These are phyloP conservation scores for Populus simonii DNA, from an alignment of 345 rosid genomes.

Conservation along the genomic window DNA sequence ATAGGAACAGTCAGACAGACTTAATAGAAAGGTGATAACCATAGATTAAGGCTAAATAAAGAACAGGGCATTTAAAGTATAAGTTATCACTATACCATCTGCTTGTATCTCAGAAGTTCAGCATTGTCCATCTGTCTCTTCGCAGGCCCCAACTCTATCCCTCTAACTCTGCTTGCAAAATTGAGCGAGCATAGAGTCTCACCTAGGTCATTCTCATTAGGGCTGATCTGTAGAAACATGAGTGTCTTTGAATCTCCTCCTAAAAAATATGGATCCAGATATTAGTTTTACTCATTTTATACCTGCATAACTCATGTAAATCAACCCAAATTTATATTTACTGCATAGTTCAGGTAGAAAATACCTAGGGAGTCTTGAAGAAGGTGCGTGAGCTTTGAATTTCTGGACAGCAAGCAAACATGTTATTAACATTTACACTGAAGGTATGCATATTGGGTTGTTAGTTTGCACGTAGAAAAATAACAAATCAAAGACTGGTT, in stretches of 20 bases:
- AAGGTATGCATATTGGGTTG: neutral
- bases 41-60: neutral
- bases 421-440: conserved; percentile 1
- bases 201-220: conserved; percentile 69
- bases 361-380: conserved; percentile 96
- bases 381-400: conserved; percentile 94
- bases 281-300: conserved; percentile 14
- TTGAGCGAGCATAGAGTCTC: conserved; percentile 91
- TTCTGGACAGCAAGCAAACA: conserved; percentile 47
- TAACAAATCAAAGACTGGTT: neutral
- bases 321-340: neutral
- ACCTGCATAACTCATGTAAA: neutral
- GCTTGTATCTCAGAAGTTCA: conserved; percentile 79
- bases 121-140: conserved; percentile 76
- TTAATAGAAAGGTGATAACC: neutral
- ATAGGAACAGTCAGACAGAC: neutral
- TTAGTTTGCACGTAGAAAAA: neutral
- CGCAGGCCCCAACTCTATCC: conserved; percentile 93
- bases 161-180: conserved; percentile 93
- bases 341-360: neutral
- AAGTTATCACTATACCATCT: conserved; percentile 46
- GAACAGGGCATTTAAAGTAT: neutral
- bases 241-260: conserved; percentile 97
- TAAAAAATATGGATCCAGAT: conserved; percentile 26
- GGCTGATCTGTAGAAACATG: conserved; percentile 97